Conservation (phyloP, 2,329 filamentous ascomycete species). For the Fusarium tjaetaba region DNA sequence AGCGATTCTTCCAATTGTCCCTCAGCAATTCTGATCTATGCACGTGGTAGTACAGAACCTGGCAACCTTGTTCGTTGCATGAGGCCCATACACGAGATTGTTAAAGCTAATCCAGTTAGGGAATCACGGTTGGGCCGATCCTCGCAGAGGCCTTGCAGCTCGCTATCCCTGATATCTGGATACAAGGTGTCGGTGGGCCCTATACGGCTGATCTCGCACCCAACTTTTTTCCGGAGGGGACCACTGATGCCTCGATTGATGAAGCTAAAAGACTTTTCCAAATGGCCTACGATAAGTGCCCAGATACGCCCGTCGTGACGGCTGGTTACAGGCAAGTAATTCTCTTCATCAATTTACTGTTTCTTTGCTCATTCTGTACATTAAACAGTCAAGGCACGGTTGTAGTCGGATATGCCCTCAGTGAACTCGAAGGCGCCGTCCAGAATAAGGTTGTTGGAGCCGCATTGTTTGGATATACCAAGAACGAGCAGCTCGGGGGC, state of each 20-base stretch:
- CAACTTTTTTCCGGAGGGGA: background rate
- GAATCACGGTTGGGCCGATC: background rate
- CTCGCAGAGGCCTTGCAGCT: background rate
- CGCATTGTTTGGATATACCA: background rate
- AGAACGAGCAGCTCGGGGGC: background rate
- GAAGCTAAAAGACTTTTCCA: background rate
- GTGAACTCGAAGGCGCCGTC: background rate
- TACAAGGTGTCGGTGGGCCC: conserved; percentile 2
- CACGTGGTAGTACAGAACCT: background rate
- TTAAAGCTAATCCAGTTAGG: background rate
- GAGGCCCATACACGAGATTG: accelerated
- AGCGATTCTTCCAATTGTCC: background rate
- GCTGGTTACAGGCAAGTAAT: background rate
- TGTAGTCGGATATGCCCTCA: background rate
- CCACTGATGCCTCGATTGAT: background rate
- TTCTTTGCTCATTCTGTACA: background rate
- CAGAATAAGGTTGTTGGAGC: conserved; percentile 9
- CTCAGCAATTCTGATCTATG: conserved; percentile 4
- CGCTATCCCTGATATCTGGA: background rate
- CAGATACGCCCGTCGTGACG: background rate
- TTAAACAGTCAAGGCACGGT: background rate
- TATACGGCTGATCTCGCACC: background rate
- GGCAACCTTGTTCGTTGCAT: background rate
- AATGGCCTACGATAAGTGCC: conserved; percentile 1
- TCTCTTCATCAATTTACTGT: accelerated